Percentiles rank a stretch among this genome's conserved stretches.
Evolutionary conservation across 495 filamentous ascomycete species (phyloP).

Genomic region (Podospora australis): DNA sequence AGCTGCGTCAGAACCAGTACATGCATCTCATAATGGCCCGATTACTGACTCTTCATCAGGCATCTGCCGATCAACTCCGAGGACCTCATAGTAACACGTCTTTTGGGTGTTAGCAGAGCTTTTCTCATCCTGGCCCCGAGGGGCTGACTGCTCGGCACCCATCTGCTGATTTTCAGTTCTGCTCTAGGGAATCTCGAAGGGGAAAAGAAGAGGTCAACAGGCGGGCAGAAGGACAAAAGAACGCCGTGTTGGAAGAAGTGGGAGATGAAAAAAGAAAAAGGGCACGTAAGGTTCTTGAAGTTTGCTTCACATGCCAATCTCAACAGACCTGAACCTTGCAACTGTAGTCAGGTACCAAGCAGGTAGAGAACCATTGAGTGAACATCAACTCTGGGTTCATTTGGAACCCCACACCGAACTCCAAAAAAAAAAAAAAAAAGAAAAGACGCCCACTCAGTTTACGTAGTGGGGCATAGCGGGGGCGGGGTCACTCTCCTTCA

Average conservation of each 20-base stretch:
- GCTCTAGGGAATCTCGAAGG: too few relatives aligned
- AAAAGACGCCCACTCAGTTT: too few relatives aligned
- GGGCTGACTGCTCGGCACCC: constrained; percentile 75
- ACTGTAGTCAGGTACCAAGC: too few relatives aligned
- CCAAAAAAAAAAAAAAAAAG: background rate
- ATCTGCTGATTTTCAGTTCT: too few relatives aligned
- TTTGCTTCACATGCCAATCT: background rate
- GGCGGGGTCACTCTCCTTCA: background rate
- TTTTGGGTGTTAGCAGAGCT: constrained; percentile 36
- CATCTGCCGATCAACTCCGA: constrained; percentile 64
- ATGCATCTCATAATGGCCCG: background rate
- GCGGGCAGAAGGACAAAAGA: too few relatives aligned
- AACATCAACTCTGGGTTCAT: background rate
- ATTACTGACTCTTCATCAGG: constrained; percentile 72
- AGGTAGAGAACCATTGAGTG: too few relatives aligned
- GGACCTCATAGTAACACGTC: constrained; percentile 87
- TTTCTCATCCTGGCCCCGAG: constrained; percentile 26
- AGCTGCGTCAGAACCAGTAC: constrained; percentile 3
- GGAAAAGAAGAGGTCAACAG: too few relatives aligned
- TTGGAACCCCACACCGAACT: background rate
- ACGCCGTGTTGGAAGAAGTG: too few relatives aligned
- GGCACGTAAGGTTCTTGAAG: background rate
- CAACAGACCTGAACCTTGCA: too few relatives aligned
- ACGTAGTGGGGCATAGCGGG: constrained; percentile 3
- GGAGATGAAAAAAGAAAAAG: background rate